Evolutionary conservation across 78 protist species (phyloP).

Genomic region (Guillardia theta): DNA sequence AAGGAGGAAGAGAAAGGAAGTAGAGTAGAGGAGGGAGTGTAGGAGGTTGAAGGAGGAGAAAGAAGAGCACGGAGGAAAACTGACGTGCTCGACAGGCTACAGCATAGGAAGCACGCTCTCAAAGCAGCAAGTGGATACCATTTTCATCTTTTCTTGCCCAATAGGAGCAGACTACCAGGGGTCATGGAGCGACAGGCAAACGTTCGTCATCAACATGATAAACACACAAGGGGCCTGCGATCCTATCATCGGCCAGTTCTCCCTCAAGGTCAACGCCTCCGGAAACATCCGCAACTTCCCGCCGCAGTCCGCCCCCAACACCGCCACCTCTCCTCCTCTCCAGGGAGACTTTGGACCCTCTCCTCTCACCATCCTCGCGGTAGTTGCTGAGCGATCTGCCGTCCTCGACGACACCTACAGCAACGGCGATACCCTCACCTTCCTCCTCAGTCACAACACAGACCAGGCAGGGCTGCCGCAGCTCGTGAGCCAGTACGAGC

Average conservation of each 20-base stretch:
- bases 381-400: not conserved
- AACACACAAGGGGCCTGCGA: not conserved
- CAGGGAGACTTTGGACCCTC: conserved; percentile 5
- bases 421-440: not conserved
- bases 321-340: not conserved
- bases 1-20: no score
- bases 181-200: not conserved
- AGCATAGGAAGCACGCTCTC: no score
- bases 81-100: no score
- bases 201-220: not conserved
- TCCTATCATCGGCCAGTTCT: not conserved
- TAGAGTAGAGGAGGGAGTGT: no score
- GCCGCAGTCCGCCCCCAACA: not conserved
- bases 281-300: conserved; percentile 1
- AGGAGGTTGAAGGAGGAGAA: no score
- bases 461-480: not conserved
- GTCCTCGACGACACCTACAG: not conserved
- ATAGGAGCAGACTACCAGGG: not conserved
- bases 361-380: not conserved
- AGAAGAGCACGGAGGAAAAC: no score
- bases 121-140: not conserved
- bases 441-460: not conserved
- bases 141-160: not conserved
- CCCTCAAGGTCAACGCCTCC: not conserved
- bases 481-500: not conserved